Percentiles rank a stretch among this genome's conserved stretches.
Conservation (phyloP, 2,329 filamentous ascomycete genomes). For the Beauveria sp. region DNA sequence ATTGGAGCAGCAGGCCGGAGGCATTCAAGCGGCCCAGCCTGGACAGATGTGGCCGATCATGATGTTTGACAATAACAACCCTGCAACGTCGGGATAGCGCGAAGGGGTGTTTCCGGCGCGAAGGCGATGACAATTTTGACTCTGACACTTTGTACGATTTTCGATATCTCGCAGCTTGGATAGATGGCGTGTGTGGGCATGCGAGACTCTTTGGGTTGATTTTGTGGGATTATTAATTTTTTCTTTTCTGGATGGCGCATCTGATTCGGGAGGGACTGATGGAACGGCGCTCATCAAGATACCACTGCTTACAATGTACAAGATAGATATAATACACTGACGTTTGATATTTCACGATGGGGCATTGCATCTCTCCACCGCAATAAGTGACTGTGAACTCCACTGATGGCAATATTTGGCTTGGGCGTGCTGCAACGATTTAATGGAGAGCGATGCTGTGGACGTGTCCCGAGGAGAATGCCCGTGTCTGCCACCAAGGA, state of each 20-base stretch:
- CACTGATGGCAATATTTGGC: no score
- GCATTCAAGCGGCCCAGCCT: background rate
- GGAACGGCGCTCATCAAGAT: background rate
- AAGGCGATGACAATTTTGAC: background rate
- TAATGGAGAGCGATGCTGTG: no score
- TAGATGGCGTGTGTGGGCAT: background rate
- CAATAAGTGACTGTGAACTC: background rate
- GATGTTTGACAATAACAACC: conserved; percentile 9
- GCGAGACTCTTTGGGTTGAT: background rate
- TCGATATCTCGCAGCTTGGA: background rate
- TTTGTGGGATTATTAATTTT: background rate
- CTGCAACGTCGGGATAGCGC: conserved; percentile 1
- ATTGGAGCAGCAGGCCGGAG: background rate
- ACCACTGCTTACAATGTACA: conserved; percentile 1
- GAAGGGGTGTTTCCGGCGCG: background rate
- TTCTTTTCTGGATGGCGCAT: background rate
- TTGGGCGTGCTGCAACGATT: background rate
- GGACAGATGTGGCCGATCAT: conserved; percentile 8
- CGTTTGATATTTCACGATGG: background rate
- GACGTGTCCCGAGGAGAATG: no score
- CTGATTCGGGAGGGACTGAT: background rate
- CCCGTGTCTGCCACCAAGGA: background rate
- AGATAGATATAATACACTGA: background rate
- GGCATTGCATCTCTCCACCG: background rate
- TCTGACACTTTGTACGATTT: background rate